These are phyloP conservation scores for Sporisorium iseilematis-ciliati DNA, from an alignment of 1,284 basidiomycete genomes.

Conservation along the genomic window DNA sequence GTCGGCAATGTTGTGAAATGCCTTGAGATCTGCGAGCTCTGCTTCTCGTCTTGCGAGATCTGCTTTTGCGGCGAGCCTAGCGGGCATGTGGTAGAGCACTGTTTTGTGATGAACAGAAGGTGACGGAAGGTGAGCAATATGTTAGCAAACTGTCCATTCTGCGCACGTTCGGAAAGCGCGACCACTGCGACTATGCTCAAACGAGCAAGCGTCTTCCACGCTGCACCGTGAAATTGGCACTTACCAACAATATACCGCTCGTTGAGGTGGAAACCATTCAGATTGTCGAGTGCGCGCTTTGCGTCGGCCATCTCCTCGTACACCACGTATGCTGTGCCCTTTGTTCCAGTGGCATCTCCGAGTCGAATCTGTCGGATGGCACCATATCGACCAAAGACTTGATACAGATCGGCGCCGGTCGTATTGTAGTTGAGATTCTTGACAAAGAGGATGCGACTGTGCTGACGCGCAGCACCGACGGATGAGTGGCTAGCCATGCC, in stretches of 20 bases:
- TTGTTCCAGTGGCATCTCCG: slow-evolving; percentile 89
- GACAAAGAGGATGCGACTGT: slow-evolving; percentile 67
- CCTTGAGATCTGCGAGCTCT: slow-evolving; percentile 87
- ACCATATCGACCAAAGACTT: slow-evolving; percentile 97
- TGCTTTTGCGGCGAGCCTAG: slow-evolving; percentile 87
- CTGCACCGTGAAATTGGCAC: neutral
- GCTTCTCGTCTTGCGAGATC: slow-evolving; percentile 92
- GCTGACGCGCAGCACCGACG: slow-evolving; percentile 47
- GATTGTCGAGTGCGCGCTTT: slow-evolving; percentile 93
- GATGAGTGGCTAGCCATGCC: slow-evolving; percentile 36
- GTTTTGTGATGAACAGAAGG: neutral
- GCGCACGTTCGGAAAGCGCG: too few species aligned
- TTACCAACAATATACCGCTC: slow-evolving; percentile 84
- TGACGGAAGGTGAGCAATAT: neutral
- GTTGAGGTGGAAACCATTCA: slow-evolving; percentile 98
- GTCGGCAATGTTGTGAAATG: slow-evolving; percentile 74
- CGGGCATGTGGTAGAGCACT: slow-evolving; percentile 96
- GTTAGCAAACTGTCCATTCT: too few species aligned
- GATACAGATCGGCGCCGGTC: slow-evolving; percentile 89
- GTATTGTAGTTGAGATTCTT: slow-evolving; percentile 93
- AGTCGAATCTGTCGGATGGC: slow-evolving; percentile 94
- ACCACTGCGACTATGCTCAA: too few species aligned
- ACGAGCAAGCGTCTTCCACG: too few species aligned
- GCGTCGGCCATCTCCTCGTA: slow-evolving; percentile 72
- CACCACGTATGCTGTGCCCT: slow-evolving; percentile 91